phyloP scores from a whole-genome alignment of 495 filamentous ascomycete species.

The Cudoniella acicularis region DNA sequence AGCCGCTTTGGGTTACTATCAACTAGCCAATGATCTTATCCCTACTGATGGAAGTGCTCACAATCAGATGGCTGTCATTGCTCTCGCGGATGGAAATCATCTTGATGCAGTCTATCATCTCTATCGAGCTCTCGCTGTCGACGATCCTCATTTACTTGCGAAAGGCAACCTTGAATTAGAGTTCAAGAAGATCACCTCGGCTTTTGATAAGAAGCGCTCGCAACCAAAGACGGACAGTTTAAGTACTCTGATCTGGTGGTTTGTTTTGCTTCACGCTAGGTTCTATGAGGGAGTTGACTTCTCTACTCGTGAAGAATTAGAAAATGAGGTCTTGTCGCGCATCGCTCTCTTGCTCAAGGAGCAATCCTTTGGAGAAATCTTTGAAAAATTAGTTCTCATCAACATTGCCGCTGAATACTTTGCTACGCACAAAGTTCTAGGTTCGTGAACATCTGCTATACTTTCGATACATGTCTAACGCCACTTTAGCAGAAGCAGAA shows the following conservation, averaged over 20 bases:
- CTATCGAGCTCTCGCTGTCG: conserved; percentile 72
- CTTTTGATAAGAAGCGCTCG: conserved; percentile 46
- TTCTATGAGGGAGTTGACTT: conserved; percentile 71
- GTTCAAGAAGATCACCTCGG: conserved; percentile 65
- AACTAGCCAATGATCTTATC: conserved; percentile 71
- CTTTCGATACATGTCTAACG: conserved; percentile 19
- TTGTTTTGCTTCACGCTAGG: conserved; percentile 81
- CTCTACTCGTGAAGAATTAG: conserved; percentile 73
- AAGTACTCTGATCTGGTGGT: conserved; percentile 68
- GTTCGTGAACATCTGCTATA: conserved; percentile 40
- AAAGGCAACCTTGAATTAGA: conserved; percentile 72
- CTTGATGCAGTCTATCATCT: conserved; percentile 84
- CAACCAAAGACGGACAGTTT: conserved; percentile 12
- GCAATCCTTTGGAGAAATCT: conserved; percentile 45
- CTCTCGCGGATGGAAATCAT: conserved; percentile 69
- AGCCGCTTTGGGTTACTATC: conserved; percentile 79
- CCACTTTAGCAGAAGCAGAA: conserved; percentile 26
- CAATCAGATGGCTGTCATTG: conserved; percentile 86
- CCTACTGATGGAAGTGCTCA: conserved; percentile 77
- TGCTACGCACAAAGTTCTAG: conserved; percentile 54
- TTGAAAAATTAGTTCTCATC: conserved; percentile 77
- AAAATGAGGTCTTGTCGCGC: conserved; percentile 78
- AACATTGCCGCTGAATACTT: conserved; percentile 82
- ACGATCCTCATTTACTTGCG: conserved; percentile 69
- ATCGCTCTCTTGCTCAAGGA: conserved; percentile 71